Evolutionary conservation across 768 basidiomycete genomes (phyloP), one percentile per base, ranked within the genome.

Genomic region (Russula vinacea): DNA sequence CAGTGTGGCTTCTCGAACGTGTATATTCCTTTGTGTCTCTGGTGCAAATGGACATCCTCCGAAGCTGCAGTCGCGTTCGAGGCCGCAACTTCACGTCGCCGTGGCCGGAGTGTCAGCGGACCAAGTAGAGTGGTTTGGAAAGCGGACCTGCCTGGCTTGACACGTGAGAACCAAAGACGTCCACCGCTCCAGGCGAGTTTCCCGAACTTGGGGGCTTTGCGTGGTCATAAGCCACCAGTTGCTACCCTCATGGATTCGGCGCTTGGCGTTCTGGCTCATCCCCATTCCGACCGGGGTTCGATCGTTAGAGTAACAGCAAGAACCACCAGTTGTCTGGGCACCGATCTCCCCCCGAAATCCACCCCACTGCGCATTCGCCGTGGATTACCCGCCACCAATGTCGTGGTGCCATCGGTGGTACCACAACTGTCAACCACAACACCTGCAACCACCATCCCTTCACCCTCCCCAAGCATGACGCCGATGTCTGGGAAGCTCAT

Each of bases 41-140:
- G 67, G 67, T 68, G 67, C 44, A 50, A 61, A 13, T 68, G 67
- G 67, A 56, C 65, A 42, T 67, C 65, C 49, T 49, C 58, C 5
- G 65, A 62, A 26, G 54, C 60, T 10, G 33, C 61, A 33, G 24
- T 49, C 2, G 58, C 60, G 22, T 68, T 68, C 53, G 49, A 62
- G 40, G 56, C 52, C 14, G 47, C 56, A 37, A 42, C 53, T 29
- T 42, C 57, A 37, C 56, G 49, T 32, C 58, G 53, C 32, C 58
- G 60, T 7, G 37, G 58, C 8, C 60, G 67, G 26, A 37, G 56
- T 42, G 51, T 64, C 37, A 66, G 62, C 42, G 56, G 56, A 11
- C 65, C 65, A 9, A 17, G 61, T 1, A 47, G n/a, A 29, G 33
- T 45, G 3, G 22, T 33, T 19, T n/a, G 44, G 55, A 58, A 40